These are phyloP conservation scores for Aureobasidium sp. DNA, from an alignment of 2,329 filamentous ascomycete species.

Conservation along the genomic window DNA sequence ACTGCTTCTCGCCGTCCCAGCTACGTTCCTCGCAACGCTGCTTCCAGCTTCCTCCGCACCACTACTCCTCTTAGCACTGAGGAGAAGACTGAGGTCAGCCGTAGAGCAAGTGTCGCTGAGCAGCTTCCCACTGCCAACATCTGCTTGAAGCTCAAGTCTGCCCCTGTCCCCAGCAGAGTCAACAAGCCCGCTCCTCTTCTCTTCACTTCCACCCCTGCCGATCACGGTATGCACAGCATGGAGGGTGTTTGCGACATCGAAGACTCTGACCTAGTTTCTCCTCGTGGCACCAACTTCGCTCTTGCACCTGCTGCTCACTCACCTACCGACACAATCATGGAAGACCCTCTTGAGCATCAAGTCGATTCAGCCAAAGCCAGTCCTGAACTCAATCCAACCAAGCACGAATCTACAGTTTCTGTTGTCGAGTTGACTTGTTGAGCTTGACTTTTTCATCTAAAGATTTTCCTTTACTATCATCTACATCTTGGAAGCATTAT, in stretches of 20 bases:
- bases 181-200: conserved; percentile 19
- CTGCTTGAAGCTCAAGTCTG: neutral
- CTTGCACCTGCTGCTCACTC: conserved; percentile 2
- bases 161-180: neutral
- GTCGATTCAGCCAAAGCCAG: conserved; percentile 20
- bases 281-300: conserved; percentile 10
- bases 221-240: conserved; percentile 12
- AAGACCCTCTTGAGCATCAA: neutral
- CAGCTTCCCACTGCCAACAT: conserved; percentile 2
- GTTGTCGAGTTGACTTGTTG: conserved; percentile 8
- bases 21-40: conserved; percentile 22
- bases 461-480: neutral
- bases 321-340: conserved; percentile 18
- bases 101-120: conserved; percentile 5
- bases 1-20: conserved; percentile 18
- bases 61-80: conserved; percentile 20
- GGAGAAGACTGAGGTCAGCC: conserved; percentile 17
- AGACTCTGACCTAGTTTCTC: conserved; percentile 10
- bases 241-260: conserved; percentile 19
- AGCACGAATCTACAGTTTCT: neutral
- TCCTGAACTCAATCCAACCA: conserved; percentile 8
- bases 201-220: neutral
- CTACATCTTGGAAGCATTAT: conserved; percentile 4
- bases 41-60: conserved; percentile 19
- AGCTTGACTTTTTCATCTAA: neutral